Conservation (phyloP, 2,329 filamentous ascomycete species). For the Ciborinia camelliae region DNA sequence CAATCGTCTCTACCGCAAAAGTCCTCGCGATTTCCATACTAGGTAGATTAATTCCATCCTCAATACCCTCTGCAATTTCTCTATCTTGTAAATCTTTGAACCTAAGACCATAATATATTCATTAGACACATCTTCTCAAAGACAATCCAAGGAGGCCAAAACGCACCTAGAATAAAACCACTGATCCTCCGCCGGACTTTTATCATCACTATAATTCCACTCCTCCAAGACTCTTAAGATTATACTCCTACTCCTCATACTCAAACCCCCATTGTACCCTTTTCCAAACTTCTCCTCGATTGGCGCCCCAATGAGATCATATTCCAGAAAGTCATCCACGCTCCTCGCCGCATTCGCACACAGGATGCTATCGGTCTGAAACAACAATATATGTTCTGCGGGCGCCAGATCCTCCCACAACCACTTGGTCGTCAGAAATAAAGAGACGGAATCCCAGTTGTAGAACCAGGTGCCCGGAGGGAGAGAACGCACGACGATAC, state of each 20-base stretch:
- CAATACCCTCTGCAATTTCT: constrained; percentile 27
- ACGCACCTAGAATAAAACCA: constrained; percentile 35
- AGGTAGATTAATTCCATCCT: constrained; percentile 33
- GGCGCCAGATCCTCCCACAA: constrained; percentile 39
- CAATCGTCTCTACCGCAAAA: constrained; percentile 36
- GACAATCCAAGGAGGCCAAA: background rate
- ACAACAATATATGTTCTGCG: constrained; percentile 37
- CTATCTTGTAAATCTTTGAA: constrained; percentile 27
- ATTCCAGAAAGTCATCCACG: constrained; percentile 39
- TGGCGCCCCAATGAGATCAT: constrained; percentile 40
- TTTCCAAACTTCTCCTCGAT: constrained; percentile 33
- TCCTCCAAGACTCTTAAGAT: constrained; percentile 36
- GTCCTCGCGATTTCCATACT: constrained; percentile 35
- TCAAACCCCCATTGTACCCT: constrained; percentile 41
- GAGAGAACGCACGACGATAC: constrained; percentile 41
- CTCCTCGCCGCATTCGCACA: constrained; percentile 37
- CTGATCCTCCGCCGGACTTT: constrained; percentile 34
- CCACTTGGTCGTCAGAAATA: constrained; percentile 37
- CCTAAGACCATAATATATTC: constrained; percentile 17
- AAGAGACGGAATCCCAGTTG: constrained; percentile 39
- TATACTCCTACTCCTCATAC: constrained; percentile 39
- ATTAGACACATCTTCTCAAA: background rate
- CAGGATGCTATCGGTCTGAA: constrained; percentile 39
- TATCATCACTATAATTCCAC: constrained; percentile 31
- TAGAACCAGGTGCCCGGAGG: constrained; percentile 39